A percentile compares a stretch with the other conserved stretches of the same genome.
phyloP scores from a whole-genome alignment of 371 early-diverging fungal species.

The Mortierella sp. region DNA sequence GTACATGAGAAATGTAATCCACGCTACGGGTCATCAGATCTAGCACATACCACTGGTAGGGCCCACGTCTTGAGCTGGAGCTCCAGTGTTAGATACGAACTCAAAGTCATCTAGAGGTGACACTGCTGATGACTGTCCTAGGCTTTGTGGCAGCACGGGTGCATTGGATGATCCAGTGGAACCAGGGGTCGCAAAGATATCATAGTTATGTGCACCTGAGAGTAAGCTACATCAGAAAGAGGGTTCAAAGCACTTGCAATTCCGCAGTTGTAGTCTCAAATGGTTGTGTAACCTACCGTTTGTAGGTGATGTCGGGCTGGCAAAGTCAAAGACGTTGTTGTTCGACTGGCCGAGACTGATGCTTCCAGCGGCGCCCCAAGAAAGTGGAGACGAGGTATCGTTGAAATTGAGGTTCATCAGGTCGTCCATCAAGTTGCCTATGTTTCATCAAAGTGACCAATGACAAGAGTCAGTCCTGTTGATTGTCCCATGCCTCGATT shows the following conservation, averaged over 20 bases:
- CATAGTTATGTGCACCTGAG: constrained; percentile 16
- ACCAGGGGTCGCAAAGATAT: constrained; percentile 26
- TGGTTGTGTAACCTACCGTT: neutral
- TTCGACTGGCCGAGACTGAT: constrained; percentile 37
- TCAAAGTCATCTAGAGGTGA: constrained; percentile 41
- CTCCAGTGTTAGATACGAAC: constrained; percentile 41
- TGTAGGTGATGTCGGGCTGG: constrained; percentile 1
- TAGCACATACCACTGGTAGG: constrained; percentile 11
- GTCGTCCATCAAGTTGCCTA: constrained; percentile 48
- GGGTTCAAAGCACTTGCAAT: no score
- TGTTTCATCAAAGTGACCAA: neutral
- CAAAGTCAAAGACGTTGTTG: neutral
- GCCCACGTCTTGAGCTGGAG: constrained; percentile 5
- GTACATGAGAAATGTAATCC: neutral
- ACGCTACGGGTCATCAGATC: no score
- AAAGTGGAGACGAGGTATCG: constrained; percentile 39
- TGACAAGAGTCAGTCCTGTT: no score
- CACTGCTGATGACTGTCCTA: constrained; percentile 8
- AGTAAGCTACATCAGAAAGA: neutral
- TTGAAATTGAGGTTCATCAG: constrained; percentile 48
- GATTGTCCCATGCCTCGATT: no score
- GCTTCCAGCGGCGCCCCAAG: constrained; percentile 43
- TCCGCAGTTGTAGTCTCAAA: neutral
- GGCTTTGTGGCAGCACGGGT: neutral
- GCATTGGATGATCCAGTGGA: constrained; percentile 17